These are phyloP conservation scores for Leonotis leonurus DNA, from an alignment of 257 asterid species.

Conservation along the genomic window DNA sequence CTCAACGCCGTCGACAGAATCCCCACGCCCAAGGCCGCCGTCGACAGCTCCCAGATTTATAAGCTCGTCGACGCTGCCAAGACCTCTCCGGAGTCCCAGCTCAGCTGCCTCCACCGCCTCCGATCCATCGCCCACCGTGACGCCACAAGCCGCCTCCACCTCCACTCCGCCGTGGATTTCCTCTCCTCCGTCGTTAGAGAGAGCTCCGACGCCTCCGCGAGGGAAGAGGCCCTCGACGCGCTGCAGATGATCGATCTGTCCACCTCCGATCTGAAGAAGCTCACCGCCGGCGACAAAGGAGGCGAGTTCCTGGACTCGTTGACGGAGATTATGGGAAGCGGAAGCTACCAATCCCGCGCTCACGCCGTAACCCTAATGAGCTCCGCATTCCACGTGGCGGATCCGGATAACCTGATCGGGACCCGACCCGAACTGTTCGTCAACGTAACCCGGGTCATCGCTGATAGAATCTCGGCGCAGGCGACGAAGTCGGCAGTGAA, in stretches of 20 bases:
- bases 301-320: slow-evolving; percentile 25
- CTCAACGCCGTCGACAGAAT: slow-evolving; percentile 46
- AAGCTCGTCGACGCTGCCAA: slow-evolving; percentile 40
- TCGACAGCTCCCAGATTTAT: slow-evolving; percentile 31
- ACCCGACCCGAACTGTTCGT: slow-evolving; percentile 21
- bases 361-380: slow-evolving; percentile 28
- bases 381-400: slow-evolving; percentile 37
- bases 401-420: slow-evolving; percentile 33
- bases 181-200: slow-evolving; percentile 25
- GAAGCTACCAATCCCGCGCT: slow-evolving; percentile 31
- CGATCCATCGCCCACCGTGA: slow-evolving; percentile 38
- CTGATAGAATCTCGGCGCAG: slow-evolving; percentile 34
- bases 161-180: slow-evolving; percentile 38
- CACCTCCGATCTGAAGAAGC: slow-evolving; percentile 25
- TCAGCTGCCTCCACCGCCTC: slow-evolving; percentile 32
- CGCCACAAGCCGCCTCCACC: slow-evolving; percentile 23
- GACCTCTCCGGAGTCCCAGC: slow-evolving; percentile 11
- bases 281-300: slow-evolving; percentile 20
- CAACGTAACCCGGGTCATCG: slow-evolving; percentile 16
- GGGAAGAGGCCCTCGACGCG: slow-evolving; percentile 38
- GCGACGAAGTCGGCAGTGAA: slow-evolving; percentile 50
- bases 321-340: slow-evolving; percentile 26
- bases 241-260: slow-evolving; percentile 39
- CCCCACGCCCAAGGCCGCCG: slow-evolving; percentile 57
- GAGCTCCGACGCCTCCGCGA: slow-evolving; percentile 12